Conservation (phyloP, 176 grass and related monocot genomes). For the Coix lacrymajobi region DNA sequence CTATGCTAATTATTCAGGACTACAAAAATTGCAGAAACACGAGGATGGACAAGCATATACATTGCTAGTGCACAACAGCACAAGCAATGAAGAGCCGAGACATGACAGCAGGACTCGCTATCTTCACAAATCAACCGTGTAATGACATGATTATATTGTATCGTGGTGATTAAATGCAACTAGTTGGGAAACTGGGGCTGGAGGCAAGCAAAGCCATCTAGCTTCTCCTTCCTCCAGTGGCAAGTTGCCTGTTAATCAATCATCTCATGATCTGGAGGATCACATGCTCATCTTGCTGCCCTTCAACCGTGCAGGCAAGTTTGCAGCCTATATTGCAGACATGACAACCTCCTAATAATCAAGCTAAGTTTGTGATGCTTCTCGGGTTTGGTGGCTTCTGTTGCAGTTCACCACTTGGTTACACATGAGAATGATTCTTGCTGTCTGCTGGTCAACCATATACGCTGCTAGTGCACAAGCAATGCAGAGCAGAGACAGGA, state of each 20-base stretch:
- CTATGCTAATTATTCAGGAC: background rate
- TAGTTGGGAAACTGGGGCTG: background rate
- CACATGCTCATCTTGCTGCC: background rate
- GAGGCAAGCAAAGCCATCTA: slow-evolving; percentile 2
- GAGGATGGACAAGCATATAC: background rate
- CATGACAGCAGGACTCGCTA: background rate
- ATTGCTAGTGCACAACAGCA: background rate
- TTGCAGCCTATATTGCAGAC: background rate
- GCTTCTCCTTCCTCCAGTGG: background rate
- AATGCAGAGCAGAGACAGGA: background rate
- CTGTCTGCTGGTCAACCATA: slow-evolving; percentile 3
- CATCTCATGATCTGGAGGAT: background rate
- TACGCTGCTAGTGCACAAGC: background rate
- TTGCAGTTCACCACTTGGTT: background rate
- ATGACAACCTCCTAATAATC: slow-evolving; percentile 4
- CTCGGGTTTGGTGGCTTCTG: background rate
- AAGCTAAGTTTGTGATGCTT: background rate
- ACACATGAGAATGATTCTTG: slow-evolving; percentile 15
- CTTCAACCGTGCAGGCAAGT: background rate
- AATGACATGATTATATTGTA: background rate
- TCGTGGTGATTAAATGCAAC: background rate
- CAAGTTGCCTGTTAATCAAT: background rate
- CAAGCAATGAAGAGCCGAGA: background rate
- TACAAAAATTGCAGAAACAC: background rate
- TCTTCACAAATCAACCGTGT: background rate